Base-by-base conservation (phyloP, 139 green algal species). In the Tetraselmis striata region DNA sequence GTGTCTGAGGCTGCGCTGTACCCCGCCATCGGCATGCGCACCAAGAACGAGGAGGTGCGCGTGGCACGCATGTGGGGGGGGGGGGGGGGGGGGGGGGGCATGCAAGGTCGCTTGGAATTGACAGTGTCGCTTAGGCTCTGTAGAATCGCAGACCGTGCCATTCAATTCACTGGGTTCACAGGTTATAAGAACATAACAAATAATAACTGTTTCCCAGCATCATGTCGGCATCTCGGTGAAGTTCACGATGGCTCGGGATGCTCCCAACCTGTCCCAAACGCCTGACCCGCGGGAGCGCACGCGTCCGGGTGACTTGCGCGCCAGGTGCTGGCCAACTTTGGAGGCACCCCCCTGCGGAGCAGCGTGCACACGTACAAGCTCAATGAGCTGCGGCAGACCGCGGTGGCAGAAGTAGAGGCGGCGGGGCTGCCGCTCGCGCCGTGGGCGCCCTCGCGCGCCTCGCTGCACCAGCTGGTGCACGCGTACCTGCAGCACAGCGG, bases 21-120 rank as follows among this genome's bases (percentile, higher is more conserved):
- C 82, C 94, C 94, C 0, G 89, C 83, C 28, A 89, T 98, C 1
- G 94, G 94, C 0, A 82, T 97, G 81, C 86, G 93, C 28, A 96
- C 94, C 0, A 82, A 81, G 0, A 84, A 89, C 32, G 92, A 95
- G 83, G 89, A 94, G 84, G 85, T 92, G 23, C 0, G 32, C 18
- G 11, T 26, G n/a, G n/a, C n/a, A n/a, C n/a, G n/a, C n/a, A n/a
- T n/a, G n/a, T n/a, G n/a, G n/a, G n/a, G n/a, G n/a, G n/a, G n/a
- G n/a, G n/a, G n/a, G n/a, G n/a, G n/a, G n/a, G n/a, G n/a, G n/a
- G n/a, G n/a, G n/a, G n/a, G n/a, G n/a, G n/a, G n/a, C n/a, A n/a
- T n/a, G n/a, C n/a, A n/a, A n/a, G n/a, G n/a, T n/a, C n/a, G n/a
- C n/a, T n/a, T n/a, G n/a, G n/a, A n/a, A n/a, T n/a, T n/a, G n/a